Evolutionary conservation across 78 protist genomes (phyloP).

Genomic region (Dictyostelium intermedium): DNA sequence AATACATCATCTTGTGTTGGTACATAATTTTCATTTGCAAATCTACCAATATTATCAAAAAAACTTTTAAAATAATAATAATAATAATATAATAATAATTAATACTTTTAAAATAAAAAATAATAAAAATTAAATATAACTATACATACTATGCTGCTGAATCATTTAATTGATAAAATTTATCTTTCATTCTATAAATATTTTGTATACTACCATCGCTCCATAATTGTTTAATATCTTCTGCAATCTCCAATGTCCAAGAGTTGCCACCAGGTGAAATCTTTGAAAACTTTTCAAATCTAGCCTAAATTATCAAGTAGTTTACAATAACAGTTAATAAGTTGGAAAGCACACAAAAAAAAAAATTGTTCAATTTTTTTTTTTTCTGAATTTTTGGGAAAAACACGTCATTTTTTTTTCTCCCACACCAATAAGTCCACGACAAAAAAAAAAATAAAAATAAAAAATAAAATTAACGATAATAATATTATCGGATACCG

Average conservation of each 20-base stretch:
- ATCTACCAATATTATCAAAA: slow-evolving; percentile 68
- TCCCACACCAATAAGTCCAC: too few relatives aligned
- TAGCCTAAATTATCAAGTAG: slow-evolving; percentile 14
- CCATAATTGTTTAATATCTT: slow-evolving; percentile 74
- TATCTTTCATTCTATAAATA: slow-evolving; percentile 46
- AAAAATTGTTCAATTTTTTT: background rate
- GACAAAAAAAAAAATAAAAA: too few relatives aligned
- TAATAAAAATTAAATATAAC: background rate
- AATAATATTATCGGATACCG: too few relatives aligned
- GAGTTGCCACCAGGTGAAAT: slow-evolving; percentile 75
- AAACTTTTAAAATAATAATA: slow-evolving; percentile 8
- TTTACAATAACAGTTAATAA: background rate
- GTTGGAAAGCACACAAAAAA: background rate
- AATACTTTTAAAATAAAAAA: background rate
- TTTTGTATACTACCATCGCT: slow-evolving; percentile 56
- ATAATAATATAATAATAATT: background rate
- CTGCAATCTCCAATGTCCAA: slow-evolving; percentile 73
- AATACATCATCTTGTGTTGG: slow-evolving; percentile 84
- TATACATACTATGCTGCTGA: slow-evolving; percentile 82
- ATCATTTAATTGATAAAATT: slow-evolving; percentile 72
- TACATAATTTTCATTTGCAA: slow-evolving; percentile 70
- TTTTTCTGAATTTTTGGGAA: too few relatives aligned
- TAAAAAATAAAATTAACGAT: too few relatives aligned
- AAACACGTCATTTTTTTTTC: too few relatives aligned
- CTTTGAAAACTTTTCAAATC: slow-evolving; percentile 64